Percentiles rank a stretch among this genome's conserved stretches.
These are phyloP conservation scores for Fusarium sarcochroum DNA, from an alignment of 2,329 filamentous ascomycete species.

Conservation along the genomic window DNA sequence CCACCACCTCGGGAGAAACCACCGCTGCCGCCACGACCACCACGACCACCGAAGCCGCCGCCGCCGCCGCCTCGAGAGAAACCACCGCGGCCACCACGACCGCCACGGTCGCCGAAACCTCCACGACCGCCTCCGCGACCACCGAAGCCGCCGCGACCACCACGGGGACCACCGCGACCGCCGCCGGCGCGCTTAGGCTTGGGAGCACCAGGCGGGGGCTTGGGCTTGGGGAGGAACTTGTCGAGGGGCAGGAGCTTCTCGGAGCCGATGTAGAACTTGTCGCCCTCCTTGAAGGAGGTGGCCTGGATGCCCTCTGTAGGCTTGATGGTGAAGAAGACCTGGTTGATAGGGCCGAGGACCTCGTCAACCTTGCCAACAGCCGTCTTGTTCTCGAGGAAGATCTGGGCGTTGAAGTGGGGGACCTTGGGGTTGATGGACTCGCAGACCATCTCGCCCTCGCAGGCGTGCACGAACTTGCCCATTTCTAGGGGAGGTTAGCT, in stretches of 20 bases:
- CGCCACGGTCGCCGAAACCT: constrained; percentile 53
- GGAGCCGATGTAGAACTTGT: constrained; percentile 96
- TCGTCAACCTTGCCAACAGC: constrained; percentile 97
- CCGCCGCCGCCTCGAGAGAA: constrained; percentile 50
- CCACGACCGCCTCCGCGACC: constrained; percentile 53
- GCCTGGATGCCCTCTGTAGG: constrained; percentile 96
- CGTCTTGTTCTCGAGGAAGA: constrained; percentile 99
- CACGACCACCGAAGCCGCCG: constrained; percentile 41
- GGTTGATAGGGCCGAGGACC: constrained; percentile 96
- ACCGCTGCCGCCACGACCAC: constrained; percentile 45
- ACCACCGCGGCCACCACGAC: constrained; percentile 44
- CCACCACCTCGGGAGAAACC: no score
- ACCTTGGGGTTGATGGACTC: constrained; percentile 95
- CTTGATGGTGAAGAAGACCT: constrained; percentile 99
- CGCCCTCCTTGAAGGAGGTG: constrained; percentile 92
- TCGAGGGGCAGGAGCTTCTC: constrained; percentile 97
- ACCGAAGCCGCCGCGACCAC: constrained; percentile 55
- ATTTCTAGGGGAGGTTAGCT: constrained; percentile 72
- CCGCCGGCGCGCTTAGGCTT: constrained; percentile 73
- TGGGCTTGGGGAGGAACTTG: constrained; percentile 96
- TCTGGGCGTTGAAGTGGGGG: constrained; percentile 98
- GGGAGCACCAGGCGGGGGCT: constrained; percentile 75
- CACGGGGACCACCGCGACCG: constrained; percentile 58
- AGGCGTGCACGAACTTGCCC: constrained; percentile 93
- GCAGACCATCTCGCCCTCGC: constrained; percentile 98